Conservation (phyloP, 1,139 yeast genomes). For the Kodamaea derodonti region DNA sequence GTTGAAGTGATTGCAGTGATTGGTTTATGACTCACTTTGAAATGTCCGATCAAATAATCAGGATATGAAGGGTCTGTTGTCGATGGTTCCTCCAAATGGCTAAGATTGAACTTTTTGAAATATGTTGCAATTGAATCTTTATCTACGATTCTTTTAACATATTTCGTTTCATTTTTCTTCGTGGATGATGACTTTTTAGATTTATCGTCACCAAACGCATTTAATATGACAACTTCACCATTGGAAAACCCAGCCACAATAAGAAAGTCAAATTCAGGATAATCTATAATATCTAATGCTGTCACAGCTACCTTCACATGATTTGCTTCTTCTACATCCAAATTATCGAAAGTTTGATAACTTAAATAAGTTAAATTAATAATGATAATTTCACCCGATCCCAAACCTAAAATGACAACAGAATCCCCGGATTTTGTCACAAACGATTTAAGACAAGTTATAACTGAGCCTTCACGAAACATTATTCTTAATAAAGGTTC, state of each 20-base stretch:
- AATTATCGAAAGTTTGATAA: slow-evolving; percentile 25
- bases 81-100: slow-evolving; percentile 17
- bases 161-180: slow-evolving; percentile 9
- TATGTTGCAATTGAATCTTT: slow-evolving; percentile 35
- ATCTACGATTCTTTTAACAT: slow-evolving; percentile 28
- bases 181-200: slow-evolving; percentile 8
- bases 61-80: slow-evolving; percentile 8
- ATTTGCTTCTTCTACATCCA: slow-evolving; percentile 16
- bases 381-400: slow-evolving; percentile 31
- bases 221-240: slow-evolving; percentile 37
- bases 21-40: slow-evolving; percentile 57
- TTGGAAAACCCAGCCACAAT: slow-evolving; percentile 38
- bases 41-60: slow-evolving; percentile 45
- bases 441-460: slow-evolving; percentile 30
- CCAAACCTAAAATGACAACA: slow-evolving; percentile 33
- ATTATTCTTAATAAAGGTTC: slow-evolving; percentile 33
- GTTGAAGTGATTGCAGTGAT: slow-evolving; percentile 39
- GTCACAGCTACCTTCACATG: slow-evolving; percentile 24
- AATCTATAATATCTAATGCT: slow-evolving; percentile 28
- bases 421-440: slow-evolving; percentile 20
- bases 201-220: slow-evolving; percentile 20
- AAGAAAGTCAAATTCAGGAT: slow-evolving; percentile 29
- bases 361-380: slow-evolving; percentile 27
- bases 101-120: slow-evolving; percentile 38
- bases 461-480: slow-evolving; percentile 22